Conservation (phyloP, 2,329 filamentous ascomycete genomes). For the Aspergillus brasiliensis region DNA sequence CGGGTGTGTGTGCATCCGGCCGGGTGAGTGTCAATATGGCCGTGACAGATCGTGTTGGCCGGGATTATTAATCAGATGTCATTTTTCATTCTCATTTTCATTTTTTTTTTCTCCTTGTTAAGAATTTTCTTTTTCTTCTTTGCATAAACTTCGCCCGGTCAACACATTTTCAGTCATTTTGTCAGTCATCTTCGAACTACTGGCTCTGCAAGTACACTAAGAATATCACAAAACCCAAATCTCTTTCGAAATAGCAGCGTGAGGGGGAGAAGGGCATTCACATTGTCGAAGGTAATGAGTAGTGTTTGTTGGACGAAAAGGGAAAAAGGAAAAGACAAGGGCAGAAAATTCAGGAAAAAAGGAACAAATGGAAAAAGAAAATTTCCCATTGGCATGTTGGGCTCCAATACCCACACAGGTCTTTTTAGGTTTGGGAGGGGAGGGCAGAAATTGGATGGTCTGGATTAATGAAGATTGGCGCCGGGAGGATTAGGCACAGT, state of each 20-base stretch:
- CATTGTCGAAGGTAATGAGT: background rate
- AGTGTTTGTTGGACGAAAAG: background rate
- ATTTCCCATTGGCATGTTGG: slow-evolving; percentile 13
- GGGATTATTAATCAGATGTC: background rate
- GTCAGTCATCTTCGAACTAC: background rate
- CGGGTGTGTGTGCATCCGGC: slow-evolving; percentile 3
- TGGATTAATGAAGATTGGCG: slow-evolving; percentile 26
- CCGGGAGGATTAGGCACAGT: slow-evolving; percentile 24
- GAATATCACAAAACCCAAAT: background rate
- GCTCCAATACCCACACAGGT: slow-evolving; percentile 11
- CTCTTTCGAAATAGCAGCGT: background rate
- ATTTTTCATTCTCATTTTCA: no score
- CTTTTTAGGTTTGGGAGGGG: slow-evolving; percentile 17
- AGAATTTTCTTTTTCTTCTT: background rate
- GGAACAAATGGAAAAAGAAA: background rate
- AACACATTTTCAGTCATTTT: background rate
- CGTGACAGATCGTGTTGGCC: slow-evolving; percentile 17
- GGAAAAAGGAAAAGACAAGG: background rate
- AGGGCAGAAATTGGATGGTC: slow-evolving; percentile 16
- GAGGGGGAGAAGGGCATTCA: background rate
- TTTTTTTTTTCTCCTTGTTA: no score
- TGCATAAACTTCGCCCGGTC: slow-evolving; percentile 7
- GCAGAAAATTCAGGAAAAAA: background rate
- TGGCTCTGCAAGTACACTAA: background rate
- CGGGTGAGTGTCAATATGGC: slow-evolving; percentile 12